A percentile compares a stretch with the other conserved stretches of the same genome.
phyloP scores from a whole-genome alignment of 1,284 basidiomycete genomes.

The Naganishia sp. region DNA sequence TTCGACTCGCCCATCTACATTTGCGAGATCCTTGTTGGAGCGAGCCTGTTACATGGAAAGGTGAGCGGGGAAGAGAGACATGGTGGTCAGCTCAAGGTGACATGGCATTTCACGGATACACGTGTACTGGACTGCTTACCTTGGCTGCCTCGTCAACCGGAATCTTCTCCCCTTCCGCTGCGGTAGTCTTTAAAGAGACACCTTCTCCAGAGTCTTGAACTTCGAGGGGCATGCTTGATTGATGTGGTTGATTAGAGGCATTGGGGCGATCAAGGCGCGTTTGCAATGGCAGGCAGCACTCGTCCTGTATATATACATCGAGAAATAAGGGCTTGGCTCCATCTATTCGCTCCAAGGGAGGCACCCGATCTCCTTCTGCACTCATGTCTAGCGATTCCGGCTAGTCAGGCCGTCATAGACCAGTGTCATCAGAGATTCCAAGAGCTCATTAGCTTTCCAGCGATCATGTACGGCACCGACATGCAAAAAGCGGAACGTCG shows the following conservation, averaged over 20 bases:
- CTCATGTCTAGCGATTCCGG: neutral
- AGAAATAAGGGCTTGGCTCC: too few species aligned
- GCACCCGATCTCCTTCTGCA: too few species aligned
- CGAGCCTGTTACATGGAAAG: constrained; percentile 1
- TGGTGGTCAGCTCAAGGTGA: neutral
- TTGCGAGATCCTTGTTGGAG: constrained; percentile 3
- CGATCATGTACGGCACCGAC: neutral
- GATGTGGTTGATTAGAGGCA: neutral
- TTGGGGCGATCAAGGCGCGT: too few species aligned
- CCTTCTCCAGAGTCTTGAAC: constrained; percentile 16
- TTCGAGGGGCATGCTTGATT: constrained; percentile 7
- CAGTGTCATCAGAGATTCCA: neutral
- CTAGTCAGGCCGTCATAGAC: neutral
- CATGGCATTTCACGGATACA: neutral
- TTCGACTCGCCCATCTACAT: neutral
- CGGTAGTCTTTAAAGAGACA: constrained; percentile 11
- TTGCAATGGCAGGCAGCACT: too few species aligned
- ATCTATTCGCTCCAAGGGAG: too few species aligned
- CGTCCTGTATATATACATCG: too few species aligned
- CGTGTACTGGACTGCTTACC: neutral
- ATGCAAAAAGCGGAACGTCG: too few species aligned
- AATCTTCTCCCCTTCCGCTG: constrained; percentile 14
- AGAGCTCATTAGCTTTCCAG: neutral
- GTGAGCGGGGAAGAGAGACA: too few species aligned
- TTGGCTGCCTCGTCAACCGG: constrained; percentile 16